These are phyloP conservation scores for Cryptococcus sp. DNA, from an alignment of 1,284 basidiomycete species.

Conservation along the genomic window DNA sequence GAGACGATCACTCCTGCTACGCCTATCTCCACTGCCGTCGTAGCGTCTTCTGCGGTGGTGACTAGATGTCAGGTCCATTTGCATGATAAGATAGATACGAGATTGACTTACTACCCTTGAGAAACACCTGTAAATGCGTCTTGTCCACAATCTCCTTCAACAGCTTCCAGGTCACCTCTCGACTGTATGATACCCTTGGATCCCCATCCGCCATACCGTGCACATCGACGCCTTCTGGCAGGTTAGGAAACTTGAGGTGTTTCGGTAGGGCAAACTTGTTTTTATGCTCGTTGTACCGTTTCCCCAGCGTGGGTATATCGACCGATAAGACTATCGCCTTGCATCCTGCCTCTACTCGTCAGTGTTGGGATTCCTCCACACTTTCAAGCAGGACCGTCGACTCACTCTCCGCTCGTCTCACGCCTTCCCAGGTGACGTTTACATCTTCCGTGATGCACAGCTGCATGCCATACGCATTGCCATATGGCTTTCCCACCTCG, in stretches of 20 bases:
- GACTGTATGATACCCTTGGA: slow-evolving; percentile 8
- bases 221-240: slow-evolving; percentile 11
- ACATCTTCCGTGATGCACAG: slow-evolving; percentile 23
- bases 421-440: slow-evolving; percentile 17
- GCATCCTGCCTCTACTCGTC: slow-evolving; percentile 12
- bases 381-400: background rate
- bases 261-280: slow-evolving; percentile 16
- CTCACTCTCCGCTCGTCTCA: slow-evolving; percentile 24
- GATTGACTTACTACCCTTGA: background rate
- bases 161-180: background rate
- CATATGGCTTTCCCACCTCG: slow-evolving; percentile 8
- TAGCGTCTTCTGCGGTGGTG: background rate
- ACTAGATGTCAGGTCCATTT: background rate
- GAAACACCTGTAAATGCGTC: background rate
- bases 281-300: slow-evolving; percentile 17
- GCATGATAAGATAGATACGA: too few species aligned
- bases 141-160: background rate
- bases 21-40: background rate
- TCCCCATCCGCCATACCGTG: slow-evolving; percentile 8
- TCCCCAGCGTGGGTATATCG: slow-evolving; percentile 24
- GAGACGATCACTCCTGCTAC: slow-evolving; percentile 45
- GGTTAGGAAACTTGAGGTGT: slow-evolving; percentile 12
- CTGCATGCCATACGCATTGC: slow-evolving; percentile 23
- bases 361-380: background rate
- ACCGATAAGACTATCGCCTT: slow-evolving; percentile 27